phyloP scores from a whole-genome alignment of 2,329 filamentous ascomycete genomes.

The Sporothrix variecibatus region DNA sequence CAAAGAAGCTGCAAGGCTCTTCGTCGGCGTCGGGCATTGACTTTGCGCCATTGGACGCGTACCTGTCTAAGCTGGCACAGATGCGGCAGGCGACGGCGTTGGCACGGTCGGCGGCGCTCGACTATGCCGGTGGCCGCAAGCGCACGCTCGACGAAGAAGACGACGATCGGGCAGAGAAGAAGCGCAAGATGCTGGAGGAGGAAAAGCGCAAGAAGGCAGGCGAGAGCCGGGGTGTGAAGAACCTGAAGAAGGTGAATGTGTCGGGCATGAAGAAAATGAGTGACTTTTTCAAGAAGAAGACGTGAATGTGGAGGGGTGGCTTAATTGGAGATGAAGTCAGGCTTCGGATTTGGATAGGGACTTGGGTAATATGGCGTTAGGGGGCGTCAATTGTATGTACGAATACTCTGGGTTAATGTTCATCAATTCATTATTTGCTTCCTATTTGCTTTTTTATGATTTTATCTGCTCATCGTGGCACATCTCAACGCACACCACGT shows the following conservation, averaged over 20 bases:
- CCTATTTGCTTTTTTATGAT: neutral
- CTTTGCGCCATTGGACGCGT: slow-evolving; percentile 70
- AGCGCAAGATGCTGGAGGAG: slow-evolving; percentile 82
- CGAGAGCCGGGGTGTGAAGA: slow-evolving; percentile 73
- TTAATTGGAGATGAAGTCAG: neutral
- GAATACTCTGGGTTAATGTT: neutral
- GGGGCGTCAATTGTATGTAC: slow-evolving; percentile 17
- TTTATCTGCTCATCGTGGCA: slow-evolving; percentile 25
- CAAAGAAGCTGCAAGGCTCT: slow-evolving; percentile 40
- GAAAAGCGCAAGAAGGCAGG: slow-evolving; percentile 78
- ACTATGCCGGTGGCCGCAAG: slow-evolving; percentile 68
- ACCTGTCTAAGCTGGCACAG: slow-evolving; percentile 65
- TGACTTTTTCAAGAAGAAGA: slow-evolving; percentile 81
- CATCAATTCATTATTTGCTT: slow-evolving; percentile 22
- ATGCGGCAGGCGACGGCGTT: slow-evolving; percentile 72
- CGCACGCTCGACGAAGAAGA: slow-evolving; percentile 64
- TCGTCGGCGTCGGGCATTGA: slow-evolving; percentile 46
- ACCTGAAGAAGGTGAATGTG: slow-evolving; percentile 87
- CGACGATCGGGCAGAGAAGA: slow-evolving; percentile 73
- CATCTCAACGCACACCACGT: slow-evolving; percentile 22
- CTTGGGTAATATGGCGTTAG: slow-evolving; percentile 9
- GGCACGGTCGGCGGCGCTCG: slow-evolving; percentile 61
- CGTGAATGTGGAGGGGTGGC: neutral
- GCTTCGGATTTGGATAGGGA: neutral
- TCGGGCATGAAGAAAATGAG: slow-evolving; percentile 97